Percentiles rank a stretch among this genome's conserved stretches.
Conservation (phyloP, 306 rosid species). For the Sechiopsis laciniata region DNA sequence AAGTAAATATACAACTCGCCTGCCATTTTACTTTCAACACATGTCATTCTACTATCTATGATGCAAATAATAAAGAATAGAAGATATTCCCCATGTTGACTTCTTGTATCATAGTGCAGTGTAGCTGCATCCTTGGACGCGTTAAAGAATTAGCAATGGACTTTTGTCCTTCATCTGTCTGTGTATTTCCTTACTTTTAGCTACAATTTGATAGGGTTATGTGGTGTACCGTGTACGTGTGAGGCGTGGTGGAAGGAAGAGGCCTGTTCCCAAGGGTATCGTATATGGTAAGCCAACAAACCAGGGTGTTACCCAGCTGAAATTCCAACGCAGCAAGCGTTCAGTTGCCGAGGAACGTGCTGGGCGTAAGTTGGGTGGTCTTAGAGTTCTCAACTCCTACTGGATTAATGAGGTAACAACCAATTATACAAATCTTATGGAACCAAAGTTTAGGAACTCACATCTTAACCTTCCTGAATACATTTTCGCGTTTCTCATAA, state of each 20-base stretch:
- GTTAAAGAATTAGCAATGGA: neutral
- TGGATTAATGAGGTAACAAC: conserved; percentile 77
- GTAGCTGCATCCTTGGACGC: neutral
- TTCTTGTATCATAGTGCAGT: neutral
- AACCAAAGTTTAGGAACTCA: neutral
- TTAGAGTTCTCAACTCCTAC: conserved; percentile 81
- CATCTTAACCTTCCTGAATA: neutral
- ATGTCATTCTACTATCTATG: too few species aligned
- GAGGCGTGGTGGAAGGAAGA: conserved; percentile 87
- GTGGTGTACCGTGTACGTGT: conserved; percentile 83
- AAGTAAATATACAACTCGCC: too few species aligned
- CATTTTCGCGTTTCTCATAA: neutral
- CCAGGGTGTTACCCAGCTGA: conserved; percentile 86
- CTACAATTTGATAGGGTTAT: conserved; percentile 45
- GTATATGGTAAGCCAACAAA: conserved; percentile 94
- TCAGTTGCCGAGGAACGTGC: conserved; percentile 95
- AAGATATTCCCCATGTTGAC: neutral
- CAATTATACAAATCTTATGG: neutral
- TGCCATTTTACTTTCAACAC: too few species aligned
- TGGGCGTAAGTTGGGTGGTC: conserved; percentile 86
- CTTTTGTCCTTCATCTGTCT: neutral
- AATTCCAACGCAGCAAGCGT: conserved; percentile 81
- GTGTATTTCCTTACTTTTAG: neutral
- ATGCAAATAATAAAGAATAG: too few species aligned
- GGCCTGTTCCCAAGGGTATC: conserved; percentile 91